Evolutionary conservation across 441 rosid species (phyloP), one percentile per base, ranked within the genome.

Genomic region (Arabidopsis lyrata): DNA sequence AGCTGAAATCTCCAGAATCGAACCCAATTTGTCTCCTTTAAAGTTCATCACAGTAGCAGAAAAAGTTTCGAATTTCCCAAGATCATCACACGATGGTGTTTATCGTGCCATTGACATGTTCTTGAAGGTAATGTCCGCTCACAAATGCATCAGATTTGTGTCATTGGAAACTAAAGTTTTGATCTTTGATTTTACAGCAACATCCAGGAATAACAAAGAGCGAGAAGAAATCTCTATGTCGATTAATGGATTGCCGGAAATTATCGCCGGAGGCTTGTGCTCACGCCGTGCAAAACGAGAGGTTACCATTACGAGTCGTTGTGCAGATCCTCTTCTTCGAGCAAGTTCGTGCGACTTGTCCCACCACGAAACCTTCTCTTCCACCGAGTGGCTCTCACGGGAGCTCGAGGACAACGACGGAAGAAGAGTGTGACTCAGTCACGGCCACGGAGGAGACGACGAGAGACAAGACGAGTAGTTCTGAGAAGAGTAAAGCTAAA

Each of bases 61-160:
- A 60, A 77, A 62, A 73, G 83, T 88, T 8, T 85, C 90, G 1
- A 63, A 50, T 73, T 88, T 92, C 73, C 85, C 92, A 0, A 86
- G 97, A 81, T 68, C 84, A 8, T 87, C 87, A 5, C 97, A 90
- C 55, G 97, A 94, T 77, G 94, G 97, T 70, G 57, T 94, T 70
- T 92, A 92, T 68, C 93, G 93, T 2, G 95, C 95, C 72, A 79
- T 90, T 35, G 97, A 94, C 78, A 89, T 88, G 94, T 92, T 87
- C 73, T 83, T 94, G 18, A 92, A 94, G 99, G 99, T 94, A 32
- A 13, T 0, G 0, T 32, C 45, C 38, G 1, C 20, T 36, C 36
- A n/a, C 56, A 50, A 45, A 44, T 29, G 20, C 44, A 12, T 20
- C n/a, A 0, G 32, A 4, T 62, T 54, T 41, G 2, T 42, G 20